Evolutionary conservation across 1,139 yeast species (phyloP).

Genomic region (Nakaseomyces uthaithaninus): DNA sequence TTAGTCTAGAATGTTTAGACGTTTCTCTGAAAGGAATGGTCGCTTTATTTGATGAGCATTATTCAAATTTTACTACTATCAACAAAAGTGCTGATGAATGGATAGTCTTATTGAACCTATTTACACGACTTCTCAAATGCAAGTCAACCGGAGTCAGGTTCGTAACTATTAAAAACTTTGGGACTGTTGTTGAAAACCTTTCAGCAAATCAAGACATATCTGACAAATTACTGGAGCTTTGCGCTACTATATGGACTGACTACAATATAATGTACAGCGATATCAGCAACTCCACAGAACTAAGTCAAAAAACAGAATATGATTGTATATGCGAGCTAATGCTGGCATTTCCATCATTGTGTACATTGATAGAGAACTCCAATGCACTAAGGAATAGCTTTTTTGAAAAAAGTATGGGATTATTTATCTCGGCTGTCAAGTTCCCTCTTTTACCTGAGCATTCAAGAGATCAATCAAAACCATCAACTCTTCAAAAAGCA

Average conservation of each 20-base stretch:
- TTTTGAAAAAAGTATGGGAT: slow-evolving; percentile 38
- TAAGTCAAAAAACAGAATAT: slow-evolving; percentile 41
- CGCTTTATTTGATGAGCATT: slow-evolving; percentile 28
- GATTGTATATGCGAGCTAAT: slow-evolving; percentile 48
- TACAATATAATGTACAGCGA: slow-evolving; percentile 56
- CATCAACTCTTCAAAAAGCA: slow-evolving; percentile 48
- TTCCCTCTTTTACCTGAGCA: slow-evolving; percentile 57
- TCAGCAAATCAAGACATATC: slow-evolving; percentile 36
- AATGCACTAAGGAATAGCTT: slow-evolving; percentile 31
- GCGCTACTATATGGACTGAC: slow-evolving; percentile 58
- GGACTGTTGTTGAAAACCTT: slow-evolving; percentile 43
- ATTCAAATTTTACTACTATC: slow-evolving; percentile 15
- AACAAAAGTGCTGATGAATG: slow-evolving; percentile 19
- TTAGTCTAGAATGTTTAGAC: slow-evolving; percentile 24
- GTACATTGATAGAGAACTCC: slow-evolving; percentile 30
- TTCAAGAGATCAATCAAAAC: slow-evolving; percentile 39
- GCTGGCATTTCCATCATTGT: slow-evolving; percentile 43
- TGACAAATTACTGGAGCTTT: slow-evolving; percentile 34
- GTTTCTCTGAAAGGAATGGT: slow-evolving; percentile 32
- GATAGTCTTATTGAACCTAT: slow-evolving; percentile 19
- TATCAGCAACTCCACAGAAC: slow-evolving; percentile 30
- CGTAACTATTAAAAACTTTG: slow-evolving; percentile 45
- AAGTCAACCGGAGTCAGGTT: slow-evolving; percentile 35
- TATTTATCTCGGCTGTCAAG: slow-evolving; percentile 52
- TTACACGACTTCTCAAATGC: slow-evolving; percentile 34